phyloP scores from a whole-genome alignment of 495 filamentous ascomycete genomes.

The Diplogelasinospora grovesii region DNA sequence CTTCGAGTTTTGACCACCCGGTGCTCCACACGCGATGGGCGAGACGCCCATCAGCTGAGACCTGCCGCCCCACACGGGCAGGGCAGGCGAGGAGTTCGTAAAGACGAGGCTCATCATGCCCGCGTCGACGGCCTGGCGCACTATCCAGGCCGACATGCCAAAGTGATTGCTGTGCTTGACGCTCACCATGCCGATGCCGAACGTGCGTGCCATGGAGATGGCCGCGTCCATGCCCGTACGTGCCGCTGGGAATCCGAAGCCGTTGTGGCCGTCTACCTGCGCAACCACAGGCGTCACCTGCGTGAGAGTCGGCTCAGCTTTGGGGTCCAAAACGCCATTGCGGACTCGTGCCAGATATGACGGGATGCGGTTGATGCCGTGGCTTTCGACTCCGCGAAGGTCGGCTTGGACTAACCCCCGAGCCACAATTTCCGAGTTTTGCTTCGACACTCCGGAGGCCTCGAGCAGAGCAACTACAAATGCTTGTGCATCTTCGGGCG shows the following conservation, averaged over 20 bases:
- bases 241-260: slow-evolving; percentile 67
- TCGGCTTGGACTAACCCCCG: slow-evolving; percentile 62
- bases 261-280: slow-evolving; percentile 60
- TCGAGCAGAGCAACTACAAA: slow-evolving; percentile 38
- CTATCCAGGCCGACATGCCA: slow-evolving; percentile 73
- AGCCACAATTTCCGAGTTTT: slow-evolving; percentile 54
- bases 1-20: slow-evolving; percentile 34
- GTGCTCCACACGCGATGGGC: slow-evolving; percentile 73
- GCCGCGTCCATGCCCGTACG: slow-evolving; percentile 56
- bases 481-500: slow-evolving; percentile 11
- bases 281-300: slow-evolving; percentile 63
- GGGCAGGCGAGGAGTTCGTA: slow-evolving; percentile 68
- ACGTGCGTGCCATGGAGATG: slow-evolving; percentile 55
- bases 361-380: slow-evolving; percentile 69
- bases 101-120: slow-evolving; percentile 73
- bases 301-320: slow-evolving; percentile 46
- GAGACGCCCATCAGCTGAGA: slow-evolving; percentile 64
- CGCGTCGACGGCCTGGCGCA: slow-evolving; percentile 64
- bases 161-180: slow-evolving; percentile 75
- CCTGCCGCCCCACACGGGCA: slow-evolving; percentile 66
- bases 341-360: slow-evolving; percentile 67
- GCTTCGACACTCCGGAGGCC: slow-evolving; percentile 49
- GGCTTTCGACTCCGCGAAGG: slow-evolving; percentile 70
- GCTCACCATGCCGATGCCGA: slow-evolving; percentile 66
- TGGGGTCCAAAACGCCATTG: slow-evolving; percentile 54